These are phyloP conservation scores for Penicillium sp. DNA, from an alignment of 2,329 filamentous ascomycete species.

Conservation along the genomic window DNA sequence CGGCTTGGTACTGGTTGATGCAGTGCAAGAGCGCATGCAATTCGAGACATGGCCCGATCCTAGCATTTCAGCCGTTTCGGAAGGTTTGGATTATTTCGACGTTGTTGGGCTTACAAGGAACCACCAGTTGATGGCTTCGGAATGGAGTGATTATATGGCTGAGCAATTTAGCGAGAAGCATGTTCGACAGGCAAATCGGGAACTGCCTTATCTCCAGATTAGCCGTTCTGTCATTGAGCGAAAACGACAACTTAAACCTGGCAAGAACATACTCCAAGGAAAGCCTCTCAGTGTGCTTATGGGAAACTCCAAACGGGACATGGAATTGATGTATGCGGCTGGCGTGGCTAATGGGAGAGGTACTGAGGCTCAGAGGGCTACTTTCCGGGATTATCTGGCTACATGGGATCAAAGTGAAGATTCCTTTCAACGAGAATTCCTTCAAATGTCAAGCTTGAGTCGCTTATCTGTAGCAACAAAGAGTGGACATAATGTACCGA, in stretches of 20 bases:
- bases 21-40: constrained; percentile 7
- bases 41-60: constrained; percentile 6
- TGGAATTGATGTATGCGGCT: not conserved
- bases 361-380: not conserved
- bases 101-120: not conserved
- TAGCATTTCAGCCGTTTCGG: constrained; percentile 1
- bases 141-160: constrained; percentile 1
- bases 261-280: not conserved
- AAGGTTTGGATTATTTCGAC: constrained; percentile 2
- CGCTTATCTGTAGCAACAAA: not conserved
- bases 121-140: not conserved
- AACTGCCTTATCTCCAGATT: not conserved
- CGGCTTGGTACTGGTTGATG: constrained; percentile 1
- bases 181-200: not conserved
- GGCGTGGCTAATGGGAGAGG: constrained; percentile 1
- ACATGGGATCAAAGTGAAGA: not conserved
- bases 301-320: not conserved
- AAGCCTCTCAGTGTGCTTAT: not conserved
- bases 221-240: not conserved
- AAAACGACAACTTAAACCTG: constrained; percentile 1
- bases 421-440: not conserved
- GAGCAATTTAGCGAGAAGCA: constrained; percentile 1
- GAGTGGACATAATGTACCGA: constrained; percentile 7
- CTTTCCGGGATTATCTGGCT: not conserved
- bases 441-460: not conserved